Percentiles rank a stretch among this genome's conserved stretches.
These are phyloP conservation scores for Coniella vitis DNA, from an alignment of 2,329 filamentous ascomycete species.

Conservation along the genomic window DNA sequence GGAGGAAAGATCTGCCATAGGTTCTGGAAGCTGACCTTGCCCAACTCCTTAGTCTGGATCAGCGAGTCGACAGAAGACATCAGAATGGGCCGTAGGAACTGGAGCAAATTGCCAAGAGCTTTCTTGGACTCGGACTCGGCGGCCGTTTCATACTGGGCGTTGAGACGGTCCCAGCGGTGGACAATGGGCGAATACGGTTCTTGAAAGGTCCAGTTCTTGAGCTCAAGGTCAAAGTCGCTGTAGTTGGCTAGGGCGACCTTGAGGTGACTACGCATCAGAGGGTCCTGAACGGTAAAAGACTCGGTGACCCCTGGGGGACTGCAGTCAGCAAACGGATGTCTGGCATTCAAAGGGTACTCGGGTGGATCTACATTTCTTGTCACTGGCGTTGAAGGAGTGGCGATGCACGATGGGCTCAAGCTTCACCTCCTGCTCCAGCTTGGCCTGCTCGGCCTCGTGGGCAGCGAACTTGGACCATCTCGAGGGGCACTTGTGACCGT, in stretches of 20 bases:
- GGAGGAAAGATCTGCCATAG: constrained; percentile 32
- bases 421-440: constrained; percentile 20
- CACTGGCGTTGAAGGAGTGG: constrained; percentile 16
- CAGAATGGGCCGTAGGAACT: constrained; percentile 27
- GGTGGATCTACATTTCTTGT: constrained; percentile 21
- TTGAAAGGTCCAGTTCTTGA: constrained; percentile 27
- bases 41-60: constrained; percentile 22
- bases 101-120: constrained; percentile 19
- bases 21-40: constrained; percentile 25
- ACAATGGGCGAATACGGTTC: constrained; percentile 28
- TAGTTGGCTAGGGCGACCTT: constrained; percentile 25
- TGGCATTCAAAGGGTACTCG: neutral
- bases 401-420: constrained; percentile 28
- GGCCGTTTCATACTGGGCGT: constrained; percentile 12
- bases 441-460: constrained; percentile 22
- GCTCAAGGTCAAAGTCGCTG: constrained; percentile 27
- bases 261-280: constrained; percentile 25
- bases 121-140: constrained; percentile 2
- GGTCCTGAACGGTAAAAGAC: constrained; percentile 27
- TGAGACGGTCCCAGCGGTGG: constrained; percentile 28
- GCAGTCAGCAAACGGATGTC: neutral
- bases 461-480: constrained; percentile 25
- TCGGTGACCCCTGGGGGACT: constrained; percentile 21
- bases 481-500: constrained; percentile 16
- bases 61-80: constrained; percentile 22